phyloP scores from a whole-genome alignment of 2,329 filamentous ascomycete species.

The Ophiostoma sp. region DNA sequence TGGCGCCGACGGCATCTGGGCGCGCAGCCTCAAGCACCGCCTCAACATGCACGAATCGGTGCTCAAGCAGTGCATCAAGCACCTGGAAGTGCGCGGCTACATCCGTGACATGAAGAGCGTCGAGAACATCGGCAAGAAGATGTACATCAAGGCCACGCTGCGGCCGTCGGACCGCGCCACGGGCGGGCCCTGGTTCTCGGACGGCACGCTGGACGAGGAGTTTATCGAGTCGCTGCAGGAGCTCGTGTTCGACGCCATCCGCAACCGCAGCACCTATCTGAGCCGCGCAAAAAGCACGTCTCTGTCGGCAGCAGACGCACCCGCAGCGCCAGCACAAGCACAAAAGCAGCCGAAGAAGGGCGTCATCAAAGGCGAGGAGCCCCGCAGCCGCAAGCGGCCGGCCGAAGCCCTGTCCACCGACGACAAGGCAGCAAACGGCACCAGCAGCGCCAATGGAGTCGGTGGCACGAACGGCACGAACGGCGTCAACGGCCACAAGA shows the following conservation, averaged over 20 bases:
- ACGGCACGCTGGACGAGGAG: conserved; percentile 80
- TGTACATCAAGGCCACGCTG: conserved; percentile 87
- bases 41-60: conserved; percentile 79
- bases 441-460: conserved; percentile 16
- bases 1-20: conserved; percentile 83
- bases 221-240: conserved; percentile 75
- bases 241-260: conserved; percentile 68
- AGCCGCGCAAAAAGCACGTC: conserved; percentile 32
- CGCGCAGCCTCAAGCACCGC: conserved; percentile 71
- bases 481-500: conserved; percentile 21
- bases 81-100: conserved; percentile 72
- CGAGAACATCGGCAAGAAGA: conserved; percentile 84
- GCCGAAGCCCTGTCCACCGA: conserved; percentile 42
- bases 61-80: conserved; percentile 75
- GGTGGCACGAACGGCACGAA: not conserved
- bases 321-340: not conserved
- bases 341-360: conserved; percentile 41
- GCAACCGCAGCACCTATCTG: conserved; percentile 64
- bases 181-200: conserved; percentile 90
- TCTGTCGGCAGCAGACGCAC: not conserved
- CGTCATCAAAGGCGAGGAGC: conserved; percentile 32
- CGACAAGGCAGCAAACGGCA: conserved; percentile 14
- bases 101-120: conserved; percentile 89
- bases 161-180: conserved; percentile 84
- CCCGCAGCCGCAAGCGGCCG: conserved; percentile 44